phyloP scores from a whole-genome alignment of 768 basidiomycete species.

The Coprinopsis cinerea region DNA sequence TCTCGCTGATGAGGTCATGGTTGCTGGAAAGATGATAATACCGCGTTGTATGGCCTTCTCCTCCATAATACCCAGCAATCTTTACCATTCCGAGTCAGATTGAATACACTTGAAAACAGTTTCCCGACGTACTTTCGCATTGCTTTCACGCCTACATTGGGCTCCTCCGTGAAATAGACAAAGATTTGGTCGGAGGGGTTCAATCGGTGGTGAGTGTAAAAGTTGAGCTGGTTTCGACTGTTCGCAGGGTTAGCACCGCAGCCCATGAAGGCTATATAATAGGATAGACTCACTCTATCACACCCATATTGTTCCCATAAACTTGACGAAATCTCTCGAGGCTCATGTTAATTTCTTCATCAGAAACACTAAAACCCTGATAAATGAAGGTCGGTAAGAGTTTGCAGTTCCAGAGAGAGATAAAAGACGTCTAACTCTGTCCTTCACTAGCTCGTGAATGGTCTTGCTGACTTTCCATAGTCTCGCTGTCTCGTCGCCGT shows the following conservation, averaged over 20 bases:
- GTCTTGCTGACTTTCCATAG: conserved; percentile 97
- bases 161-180: conserved; percentile 93
- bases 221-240: conserved; percentile 87
- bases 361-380: conserved; percentile 89
- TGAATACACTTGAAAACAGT: background rate
- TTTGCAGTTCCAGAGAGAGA: conserved; percentile 9
- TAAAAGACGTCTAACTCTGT: conserved; percentile 59
- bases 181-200: conserved; percentile 80
- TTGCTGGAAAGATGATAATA: conserved; percentile 92
- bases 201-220: conserved; percentile 71
- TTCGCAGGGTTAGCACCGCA: conserved; percentile 1
- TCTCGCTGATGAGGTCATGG: conserved; percentile 94
- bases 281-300: conserved; percentile 69
- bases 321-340: conserved; percentile 67
- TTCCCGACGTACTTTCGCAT: conserved; percentile 81
- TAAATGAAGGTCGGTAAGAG: conserved; percentile 21
- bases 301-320: conserved; percentile 69
- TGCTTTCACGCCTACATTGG: conserved; percentile 92
- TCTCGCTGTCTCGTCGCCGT: conserved; percentile 75
- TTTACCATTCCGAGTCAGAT: conserved; percentile 25
- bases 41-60: conserved; percentile 87
- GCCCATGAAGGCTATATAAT: background rate
- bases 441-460: conserved; percentile 92
- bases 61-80: conserved; percentile 85
- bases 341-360: conserved; percentile 91